These are phyloP conservation scores for Trichoderma hamatum DNA, from an alignment of 2,329 filamentous ascomycete species.

Conservation along the genomic window DNA sequence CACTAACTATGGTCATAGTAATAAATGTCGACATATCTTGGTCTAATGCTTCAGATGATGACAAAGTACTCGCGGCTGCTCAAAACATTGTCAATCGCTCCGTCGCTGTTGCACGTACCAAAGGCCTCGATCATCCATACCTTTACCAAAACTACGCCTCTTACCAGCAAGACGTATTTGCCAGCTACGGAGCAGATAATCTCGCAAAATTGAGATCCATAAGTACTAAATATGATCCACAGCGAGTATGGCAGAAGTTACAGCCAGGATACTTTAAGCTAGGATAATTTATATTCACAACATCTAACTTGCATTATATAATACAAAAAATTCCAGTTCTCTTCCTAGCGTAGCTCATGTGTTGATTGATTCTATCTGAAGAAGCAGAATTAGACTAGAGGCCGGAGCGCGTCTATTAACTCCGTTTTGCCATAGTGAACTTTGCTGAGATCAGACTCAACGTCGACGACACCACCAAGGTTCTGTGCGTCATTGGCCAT, in stretches of 20 bases:
- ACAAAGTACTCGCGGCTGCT: slow-evolving; percentile 35
- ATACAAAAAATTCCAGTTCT: neutral
- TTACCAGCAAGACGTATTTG: slow-evolving; percentile 45
- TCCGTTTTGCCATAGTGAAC: neutral
- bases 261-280: slow-evolving; percentile 47
- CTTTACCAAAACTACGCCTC: slow-evolving; percentile 50
- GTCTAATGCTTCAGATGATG: slow-evolving; percentile 40
- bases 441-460: neutral
- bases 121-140: slow-evolving; percentile 41
- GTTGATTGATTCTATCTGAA: neutral
- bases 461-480: neutral
- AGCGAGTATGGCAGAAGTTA: slow-evolving; percentile 42
- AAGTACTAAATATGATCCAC: slow-evolving; percentile 44
- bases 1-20: slow-evolving; percentile 26
- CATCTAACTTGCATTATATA: neutral
- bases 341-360: neutral
- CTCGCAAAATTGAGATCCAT: slow-evolving; percentile 38
- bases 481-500: neutral
- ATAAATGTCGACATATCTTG: slow-evolving; percentile 36
- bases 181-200: slow-evolving; percentile 46
- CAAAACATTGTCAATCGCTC: slow-evolving; percentile 35
- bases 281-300: neutral
- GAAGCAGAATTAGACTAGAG: neutral
- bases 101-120: slow-evolving; percentile 36
- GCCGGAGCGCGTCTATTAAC: neutral